Conservation (phyloP, 345 rosid genomes). For the Gossypium herbaceum region DNA sequence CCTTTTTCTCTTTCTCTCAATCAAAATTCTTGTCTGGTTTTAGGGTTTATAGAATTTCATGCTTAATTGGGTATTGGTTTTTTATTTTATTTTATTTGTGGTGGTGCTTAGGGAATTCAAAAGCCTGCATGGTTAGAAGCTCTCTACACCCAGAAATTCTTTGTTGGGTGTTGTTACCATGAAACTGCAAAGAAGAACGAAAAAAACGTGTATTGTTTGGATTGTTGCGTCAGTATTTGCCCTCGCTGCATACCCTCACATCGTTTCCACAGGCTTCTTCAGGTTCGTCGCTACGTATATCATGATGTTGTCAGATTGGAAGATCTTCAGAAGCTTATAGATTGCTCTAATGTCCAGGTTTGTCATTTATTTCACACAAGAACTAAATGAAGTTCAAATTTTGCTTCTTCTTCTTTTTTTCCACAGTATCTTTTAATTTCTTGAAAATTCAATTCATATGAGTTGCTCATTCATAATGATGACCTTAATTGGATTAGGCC, state of each 20-base stretch:
- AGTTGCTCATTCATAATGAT: neutral
- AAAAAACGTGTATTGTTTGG: constrained; percentile 84
- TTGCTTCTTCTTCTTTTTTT: neutral
- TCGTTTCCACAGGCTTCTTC: constrained; percentile 86
- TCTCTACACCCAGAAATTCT: constrained; percentile 74
- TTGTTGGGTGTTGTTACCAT: constrained; percentile 67
- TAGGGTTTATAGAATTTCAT: neutral
- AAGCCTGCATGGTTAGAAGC: constrained; percentile 97
- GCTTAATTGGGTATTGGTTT: neutral
- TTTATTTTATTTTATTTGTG: neutral
- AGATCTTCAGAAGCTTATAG: constrained; percentile 84
- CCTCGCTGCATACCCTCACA: constrained; percentile 91
- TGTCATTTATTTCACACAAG: neutral
- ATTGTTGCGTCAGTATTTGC: constrained; percentile 86
- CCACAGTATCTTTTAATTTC: neutral
- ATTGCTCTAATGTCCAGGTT: constrained; percentile 95
- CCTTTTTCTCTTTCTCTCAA: neutral
- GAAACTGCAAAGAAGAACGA: constrained; percentile 88
- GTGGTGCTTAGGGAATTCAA: constrained; percentile 50
- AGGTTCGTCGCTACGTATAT: constrained; percentile 89
- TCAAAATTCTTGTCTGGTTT: neutral
- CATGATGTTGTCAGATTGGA: constrained; percentile 95
- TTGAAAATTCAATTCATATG: neutral
- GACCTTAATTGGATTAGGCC: constrained; percentile 38
- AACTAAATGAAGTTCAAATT: neutral